Conservation (phyloP, 2,329 filamentous ascomycete genomes). For the Monilinia aucupariae region DNA sequence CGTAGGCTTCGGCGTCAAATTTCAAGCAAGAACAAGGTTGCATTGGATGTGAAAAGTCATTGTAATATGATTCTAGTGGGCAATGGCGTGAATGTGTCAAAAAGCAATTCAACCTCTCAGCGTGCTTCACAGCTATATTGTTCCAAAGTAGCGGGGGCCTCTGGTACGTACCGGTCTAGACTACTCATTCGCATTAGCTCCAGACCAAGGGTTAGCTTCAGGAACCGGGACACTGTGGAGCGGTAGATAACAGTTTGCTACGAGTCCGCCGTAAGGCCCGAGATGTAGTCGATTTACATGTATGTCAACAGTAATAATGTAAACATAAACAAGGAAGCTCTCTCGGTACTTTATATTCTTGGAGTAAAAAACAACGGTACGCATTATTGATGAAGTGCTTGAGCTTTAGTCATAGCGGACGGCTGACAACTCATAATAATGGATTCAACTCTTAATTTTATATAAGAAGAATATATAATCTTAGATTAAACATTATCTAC, state of each 20-base stretch:
- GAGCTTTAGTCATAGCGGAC: not conserved
- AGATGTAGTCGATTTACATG: not conserved
- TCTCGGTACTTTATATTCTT: not conserved
- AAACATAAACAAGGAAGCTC: not conserved
- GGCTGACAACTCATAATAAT: too few species aligned
- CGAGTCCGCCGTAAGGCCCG: too few species aligned
- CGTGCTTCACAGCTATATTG: not conserved
- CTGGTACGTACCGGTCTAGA: not conserved
- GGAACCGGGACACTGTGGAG: not conserved
- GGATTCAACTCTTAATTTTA: too few species aligned
- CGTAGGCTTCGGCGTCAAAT: not conserved
- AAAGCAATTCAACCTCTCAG: not conserved
- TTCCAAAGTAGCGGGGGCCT: not conserved
- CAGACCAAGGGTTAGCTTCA: constrained; percentile 3
- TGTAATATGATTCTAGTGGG: constrained; percentile 4
- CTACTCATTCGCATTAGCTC: not conserved
- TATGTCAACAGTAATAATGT: not conserved
- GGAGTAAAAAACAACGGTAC: not conserved
- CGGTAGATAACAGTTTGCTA: not conserved
- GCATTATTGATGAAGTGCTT: not conserved
- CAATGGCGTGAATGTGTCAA: not conserved
- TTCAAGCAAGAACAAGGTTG: not conserved
- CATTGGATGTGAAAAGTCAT: not conserved
- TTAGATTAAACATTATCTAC: too few species aligned
- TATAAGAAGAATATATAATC: too few species aligned